A percentile compares a stretch with the other conserved stretches of the same genome.
These are phyloP conservation scores for Colletotrichum neosansevieriae DNA, from an alignment of 2,329 filamentous ascomycete genomes.

Conservation along the genomic window DNA sequence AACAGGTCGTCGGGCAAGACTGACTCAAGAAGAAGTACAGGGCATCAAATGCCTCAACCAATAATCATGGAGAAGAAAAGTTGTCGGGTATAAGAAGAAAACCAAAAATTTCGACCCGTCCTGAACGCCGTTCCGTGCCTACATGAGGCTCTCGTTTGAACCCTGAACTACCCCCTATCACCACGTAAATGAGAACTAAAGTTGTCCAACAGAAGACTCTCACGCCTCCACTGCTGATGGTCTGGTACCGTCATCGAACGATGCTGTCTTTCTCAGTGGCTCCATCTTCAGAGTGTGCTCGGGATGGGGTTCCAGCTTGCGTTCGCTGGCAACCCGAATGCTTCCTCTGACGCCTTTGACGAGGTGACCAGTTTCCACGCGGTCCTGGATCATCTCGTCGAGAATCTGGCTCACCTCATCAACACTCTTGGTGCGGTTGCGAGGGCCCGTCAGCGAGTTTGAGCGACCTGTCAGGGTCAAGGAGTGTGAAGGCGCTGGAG, in stretches of 20 bases:
- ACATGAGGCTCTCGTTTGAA: slow-evolving; percentile 14
- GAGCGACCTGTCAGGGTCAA: neutral
- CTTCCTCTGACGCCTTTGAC: slow-evolving; percentile 76
- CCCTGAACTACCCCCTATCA: neutral
- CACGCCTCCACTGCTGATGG: slow-evolving; percentile 44
- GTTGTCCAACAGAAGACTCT: slow-evolving; percentile 36
- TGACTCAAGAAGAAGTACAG: slow-evolving; percentile 14
- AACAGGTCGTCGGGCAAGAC: slow-evolving; percentile 28
- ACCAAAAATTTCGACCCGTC: slow-evolving; percentile 28
- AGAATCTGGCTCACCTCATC: slow-evolving; percentile 95
- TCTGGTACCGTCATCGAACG: slow-evolving; percentile 34
- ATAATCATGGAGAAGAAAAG: slow-evolving; percentile 48
- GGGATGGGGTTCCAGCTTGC: slow-evolving; percentile 53
- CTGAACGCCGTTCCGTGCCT: slow-evolving; percentile 36
- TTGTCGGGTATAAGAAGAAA: slow-evolving; percentile 52
- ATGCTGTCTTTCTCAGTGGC: slow-evolving; percentile 54
- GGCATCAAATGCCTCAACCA: slow-evolving; percentile 8
- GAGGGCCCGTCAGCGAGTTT: slow-evolving; percentile 42
- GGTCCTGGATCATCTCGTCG: slow-evolving; percentile 95
- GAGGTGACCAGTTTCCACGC: slow-evolving; percentile 81
- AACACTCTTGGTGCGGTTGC: slow-evolving; percentile 75
- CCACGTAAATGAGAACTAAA: slow-evolving; percentile 8
- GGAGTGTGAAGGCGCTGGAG: slow-evolving; percentile 27
- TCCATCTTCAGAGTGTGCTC: slow-evolving; percentile 54
- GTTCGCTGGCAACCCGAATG: slow-evolving; percentile 66